Conservation (phyloP, 2,329 filamentous ascomycete genomes). For the Aspergillus puulaauensis region DNA sequence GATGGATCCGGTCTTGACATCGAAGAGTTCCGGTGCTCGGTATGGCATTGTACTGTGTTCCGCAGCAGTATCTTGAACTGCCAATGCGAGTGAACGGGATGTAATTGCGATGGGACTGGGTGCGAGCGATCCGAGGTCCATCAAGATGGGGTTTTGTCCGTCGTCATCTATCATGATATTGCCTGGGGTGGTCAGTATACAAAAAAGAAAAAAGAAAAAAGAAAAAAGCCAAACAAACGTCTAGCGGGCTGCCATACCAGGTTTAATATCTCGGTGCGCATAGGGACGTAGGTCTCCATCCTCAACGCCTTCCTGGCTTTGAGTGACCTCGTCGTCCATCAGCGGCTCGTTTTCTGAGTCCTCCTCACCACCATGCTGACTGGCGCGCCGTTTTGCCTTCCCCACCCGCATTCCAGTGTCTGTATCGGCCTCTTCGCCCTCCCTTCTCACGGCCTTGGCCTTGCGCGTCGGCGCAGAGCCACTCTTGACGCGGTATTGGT, state of each 20-base stretch:
- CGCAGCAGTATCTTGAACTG: conserved; percentile 89
- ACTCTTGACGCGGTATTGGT: conserved; percentile 71
- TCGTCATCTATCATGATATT: conserved; percentile 99
- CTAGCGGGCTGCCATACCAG: conserved; percentile 59
- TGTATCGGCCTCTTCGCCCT: conserved; percentile 56
- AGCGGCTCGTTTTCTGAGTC: conserved; percentile 79
- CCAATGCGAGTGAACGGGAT: conserved; percentile 82
- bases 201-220: neutral
- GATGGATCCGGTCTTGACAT: conserved; percentile 87
- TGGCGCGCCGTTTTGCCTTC: conserved; percentile 43
- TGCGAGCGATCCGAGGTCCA: conserved; percentile 93
- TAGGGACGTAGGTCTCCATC: conserved; percentile 75
- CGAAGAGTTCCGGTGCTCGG: conserved; percentile 94
- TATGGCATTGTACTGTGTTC: conserved; percentile 99
- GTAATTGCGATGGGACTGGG: conserved; percentile 86
- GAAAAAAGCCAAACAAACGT: neutral
- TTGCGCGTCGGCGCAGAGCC: conserved; percentile 55
- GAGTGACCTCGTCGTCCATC: conserved; percentile 74
- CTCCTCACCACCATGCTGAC: conserved; percentile 53
- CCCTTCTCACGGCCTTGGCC: conserved; percentile 55
- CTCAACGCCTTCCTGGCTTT: conserved; percentile 65
- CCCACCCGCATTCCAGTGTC: conserved; percentile 38
- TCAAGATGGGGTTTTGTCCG: conserved; percentile 84
- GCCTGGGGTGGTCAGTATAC: conserved; percentile 42
- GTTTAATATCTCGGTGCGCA: conserved; percentile 95